Conservation (phyloP, 2,329 filamentous ascomycete genomes). For the Massarina eburnea region DNA sequence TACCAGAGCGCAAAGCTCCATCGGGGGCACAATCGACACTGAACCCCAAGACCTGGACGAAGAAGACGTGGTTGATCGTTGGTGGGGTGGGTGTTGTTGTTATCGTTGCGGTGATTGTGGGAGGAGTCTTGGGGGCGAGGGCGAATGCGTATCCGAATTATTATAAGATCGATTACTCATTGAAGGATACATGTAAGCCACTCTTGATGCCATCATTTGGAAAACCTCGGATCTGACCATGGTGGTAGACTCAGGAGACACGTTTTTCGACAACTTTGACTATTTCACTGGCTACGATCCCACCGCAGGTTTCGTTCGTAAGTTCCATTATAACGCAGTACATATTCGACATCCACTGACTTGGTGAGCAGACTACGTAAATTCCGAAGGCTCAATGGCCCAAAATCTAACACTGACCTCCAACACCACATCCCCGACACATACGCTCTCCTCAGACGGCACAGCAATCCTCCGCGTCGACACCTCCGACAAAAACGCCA, state of each 20-base stretch:
- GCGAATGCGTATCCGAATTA: constrained; percentile 22
- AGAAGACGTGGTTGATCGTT: constrained; percentile 12
- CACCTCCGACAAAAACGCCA: constrained; percentile 25
- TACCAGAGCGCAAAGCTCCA: background rate
- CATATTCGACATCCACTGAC: too few relatives aligned
- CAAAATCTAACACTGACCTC: constrained; percentile 18
- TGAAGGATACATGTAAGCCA: constrained; percentile 20
- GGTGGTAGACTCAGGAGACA: constrained; percentile 13
- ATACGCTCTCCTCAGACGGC: background rate
- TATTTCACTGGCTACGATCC: constrained; percentile 30
- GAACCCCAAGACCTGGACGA: constrained; percentile 14
- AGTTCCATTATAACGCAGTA: too few relatives aligned
- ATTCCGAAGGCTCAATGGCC: constrained; percentile 8
- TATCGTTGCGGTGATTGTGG: constrained; percentile 12
- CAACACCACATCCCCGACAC: constrained; percentile 2
- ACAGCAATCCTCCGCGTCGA: constrained; percentile 46
- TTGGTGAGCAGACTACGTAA: constrained; percentile 27
- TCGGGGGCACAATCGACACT: constrained; percentile 1
- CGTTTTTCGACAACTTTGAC: constrained; percentile 29
- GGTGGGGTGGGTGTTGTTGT: constrained; percentile 3
- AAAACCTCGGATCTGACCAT: background rate
- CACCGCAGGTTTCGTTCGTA: constrained; percentile 4
- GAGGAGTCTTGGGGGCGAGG: constrained; percentile 16
- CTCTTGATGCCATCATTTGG: background rate
- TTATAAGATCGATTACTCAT: constrained; percentile 15